A percentile compares a stretch with the other conserved stretches of the same genome.
Conservation (phyloP, 371 early-diverging fungal genomes). For the Lichtheimia corymbifera region DNA sequence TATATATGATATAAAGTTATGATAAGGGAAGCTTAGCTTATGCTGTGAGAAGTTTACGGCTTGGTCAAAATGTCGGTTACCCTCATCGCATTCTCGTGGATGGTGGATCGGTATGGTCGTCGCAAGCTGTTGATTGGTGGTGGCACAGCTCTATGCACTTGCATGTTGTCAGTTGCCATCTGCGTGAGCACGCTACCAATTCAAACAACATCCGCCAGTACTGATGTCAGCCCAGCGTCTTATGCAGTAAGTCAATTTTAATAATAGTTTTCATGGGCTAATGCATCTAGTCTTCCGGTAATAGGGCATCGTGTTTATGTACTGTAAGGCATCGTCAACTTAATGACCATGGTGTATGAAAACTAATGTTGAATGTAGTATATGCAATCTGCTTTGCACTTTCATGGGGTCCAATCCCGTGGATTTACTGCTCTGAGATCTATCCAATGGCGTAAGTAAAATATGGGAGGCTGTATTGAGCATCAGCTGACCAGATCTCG, state of each 20-base stretch:
- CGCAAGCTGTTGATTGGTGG: conserved; percentile 17
- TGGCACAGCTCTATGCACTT: conserved; percentile 11
- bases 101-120: conserved; percentile 20
- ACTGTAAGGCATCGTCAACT: conserved; percentile 20
- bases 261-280: neutral
- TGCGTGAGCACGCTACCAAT: conserved; percentile 15
- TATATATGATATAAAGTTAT: neutral
- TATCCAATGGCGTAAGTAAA: conserved; percentile 34
- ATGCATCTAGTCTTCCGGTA: neutral
- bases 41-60: conserved; percentile 14
- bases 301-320: conserved; percentile 37
- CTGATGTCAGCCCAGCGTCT: conserved; percentile 12
- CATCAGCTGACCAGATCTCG: neutral
- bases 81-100: conserved; percentile 16
- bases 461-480: neutral
- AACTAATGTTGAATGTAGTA: conserved; percentile 1
- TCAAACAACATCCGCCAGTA: too few species aligned
- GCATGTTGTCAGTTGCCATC: conserved; percentile 20
- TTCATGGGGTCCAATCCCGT: conserved; percentile 42
- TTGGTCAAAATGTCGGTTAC: conserved; percentile 24
- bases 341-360: neutral
- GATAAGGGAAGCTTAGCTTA: too few species aligned
- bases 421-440: conserved; percentile 62
- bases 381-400: conserved; percentile 34
- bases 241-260: conserved; percentile 15